These are phyloP conservation scores for Mycosarcoma mackinlayi DNA, from an alignment of 1,284 basidiomycete species.

Conservation along the genomic window DNA sequence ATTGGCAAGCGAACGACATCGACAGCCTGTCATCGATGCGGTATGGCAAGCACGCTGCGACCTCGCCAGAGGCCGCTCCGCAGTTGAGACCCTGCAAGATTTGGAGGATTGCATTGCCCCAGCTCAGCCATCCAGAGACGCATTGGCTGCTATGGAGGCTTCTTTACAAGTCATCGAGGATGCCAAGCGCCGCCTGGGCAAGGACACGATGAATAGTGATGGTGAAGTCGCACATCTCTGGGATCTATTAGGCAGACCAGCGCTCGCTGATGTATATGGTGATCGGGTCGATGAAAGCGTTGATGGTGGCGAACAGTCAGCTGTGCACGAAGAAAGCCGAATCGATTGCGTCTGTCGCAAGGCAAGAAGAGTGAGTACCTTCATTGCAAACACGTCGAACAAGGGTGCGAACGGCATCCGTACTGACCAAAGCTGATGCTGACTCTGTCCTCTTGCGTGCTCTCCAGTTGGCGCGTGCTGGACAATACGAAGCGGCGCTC, in stretches of 20 bases:
- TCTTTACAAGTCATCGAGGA: conserved; percentile 42
- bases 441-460: not conserved
- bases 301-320: not conserved
- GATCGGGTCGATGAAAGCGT: not conserved
- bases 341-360: conserved; percentile 27
- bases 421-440: not conserved
- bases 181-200: conserved; percentile 34
- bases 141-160: conserved; percentile 18
- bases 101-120: conserved; percentile 20
- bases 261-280: conserved; percentile 29
- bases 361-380: conserved; percentile 19
- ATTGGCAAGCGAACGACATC: not conserved
- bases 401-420: too few relatives aligned
- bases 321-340: conserved; percentile 16
- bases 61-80: conserved; percentile 16
- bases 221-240: conserved; percentile 27
- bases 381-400: not conserved
- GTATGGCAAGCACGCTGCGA: conserved; percentile 33
- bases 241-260: conserved; percentile 21
- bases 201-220: conserved; percentile 10
- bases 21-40: conserved; percentile 15
- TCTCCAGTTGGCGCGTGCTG: conserved; percentile 20
- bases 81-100: conserved; percentile 27
- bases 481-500: conserved; percentile 40
- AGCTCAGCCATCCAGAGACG: conserved; percentile 18